phyloP scores from a whole-genome alignment of 1,284 basidiomycete species.

The Crucibulum cyathiforme region DNA sequence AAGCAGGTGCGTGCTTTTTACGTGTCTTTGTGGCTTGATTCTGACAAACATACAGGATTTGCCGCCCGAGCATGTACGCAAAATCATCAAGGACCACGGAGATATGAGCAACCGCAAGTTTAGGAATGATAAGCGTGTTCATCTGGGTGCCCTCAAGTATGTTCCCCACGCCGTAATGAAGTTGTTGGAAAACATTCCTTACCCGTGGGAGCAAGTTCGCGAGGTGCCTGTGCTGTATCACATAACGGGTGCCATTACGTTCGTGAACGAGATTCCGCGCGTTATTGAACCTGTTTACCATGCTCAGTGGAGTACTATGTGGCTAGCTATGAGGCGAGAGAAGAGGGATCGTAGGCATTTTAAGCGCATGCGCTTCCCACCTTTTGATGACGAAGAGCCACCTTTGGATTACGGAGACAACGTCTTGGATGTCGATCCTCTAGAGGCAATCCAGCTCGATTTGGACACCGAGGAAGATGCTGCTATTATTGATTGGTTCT shows the following conservation, averaged over 20 bases:
- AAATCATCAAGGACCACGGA: slow-evolving; percentile 98
- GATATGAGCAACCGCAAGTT: slow-evolving; percentile 98
- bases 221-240: slow-evolving; percentile 97
- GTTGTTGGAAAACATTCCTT: slow-evolving; percentile 98
- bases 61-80: slow-evolving; percentile 93
- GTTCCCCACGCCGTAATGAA: slow-evolving; percentile 99
- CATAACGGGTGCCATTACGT: slow-evolving; percentile 99
- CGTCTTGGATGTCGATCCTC: slow-evolving; percentile 95
- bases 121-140: slow-evolving; percentile 98
- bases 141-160: slow-evolving; percentile 97
- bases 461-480: slow-evolving; percentile 93
- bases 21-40: slow-evolving; percentile 5
- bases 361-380: slow-evolving; percentile 99
- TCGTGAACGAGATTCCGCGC: slow-evolving; percentile 97
- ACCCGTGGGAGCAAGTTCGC: slow-evolving; percentile 99
- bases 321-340: slow-evolving; percentile 99
- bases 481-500: slow-evolving; percentile 99
- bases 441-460: slow-evolving; percentile 98
- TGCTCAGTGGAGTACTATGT: slow-evolving; percentile 99
- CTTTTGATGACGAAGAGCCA: slow-evolving; percentile 99
- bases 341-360: slow-evolving; percentile 99
- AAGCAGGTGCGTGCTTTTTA: slow-evolving; percentile 72
- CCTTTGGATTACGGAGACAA: slow-evolving; percentile 99
- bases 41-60: slow-evolving; percentile 63
- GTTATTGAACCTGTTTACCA: slow-evolving; percentile 98